These are phyloP conservation scores for Aspergillus ruber DNA, from an alignment of 2,329 filamentous ascomycete species.

Conservation along the genomic window DNA sequence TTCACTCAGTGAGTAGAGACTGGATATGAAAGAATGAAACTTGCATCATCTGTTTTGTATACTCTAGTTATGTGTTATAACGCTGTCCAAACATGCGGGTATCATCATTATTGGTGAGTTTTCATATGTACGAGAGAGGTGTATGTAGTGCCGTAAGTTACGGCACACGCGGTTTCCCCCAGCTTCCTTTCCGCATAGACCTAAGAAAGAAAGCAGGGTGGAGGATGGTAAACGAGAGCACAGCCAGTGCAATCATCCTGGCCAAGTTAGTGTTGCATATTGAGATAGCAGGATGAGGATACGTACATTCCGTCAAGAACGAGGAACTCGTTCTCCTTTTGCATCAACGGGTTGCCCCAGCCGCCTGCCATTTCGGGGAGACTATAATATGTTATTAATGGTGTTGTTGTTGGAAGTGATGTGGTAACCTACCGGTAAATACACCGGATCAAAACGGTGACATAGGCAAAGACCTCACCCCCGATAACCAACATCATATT, in stretches of 20 bases:
- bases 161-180: neutral
- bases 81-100: too few species aligned
- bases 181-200: slow-evolving; percentile 19
- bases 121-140: too few species aligned
- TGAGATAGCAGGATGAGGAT: neutral
- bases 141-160: neutral
- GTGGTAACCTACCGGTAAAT: slow-evolving; percentile 34
- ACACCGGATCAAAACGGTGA: slow-evolving; percentile 37
- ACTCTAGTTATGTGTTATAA: too few species aligned
- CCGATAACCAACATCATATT: slow-evolving; percentile 21
- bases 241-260: slow-evolving; percentile 42
- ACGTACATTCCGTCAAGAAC: slow-evolving; percentile 44
- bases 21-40: too few species aligned
- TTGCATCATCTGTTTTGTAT: too few species aligned
- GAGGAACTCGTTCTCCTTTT: slow-evolving; percentile 42
- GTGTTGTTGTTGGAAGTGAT: neutral
- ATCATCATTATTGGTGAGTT: too few species aligned
- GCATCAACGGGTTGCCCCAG: slow-evolving; percentile 44
- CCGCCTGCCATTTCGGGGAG: slow-evolving; percentile 47
- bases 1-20: too few species aligned
- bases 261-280: slow-evolving; percentile 3
- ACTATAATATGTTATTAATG: slow-evolving; percentile 17
- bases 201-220: slow-evolving; percentile 43
- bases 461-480: slow-evolving; percentile 30
- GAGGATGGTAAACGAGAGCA: slow-evolving; percentile 35